Evolutionary conservation across 352 stramenopile species (phyloP), one percentile per base, ranked within the genome.

Genomic region (Globisporangium irregulare): DNA sequence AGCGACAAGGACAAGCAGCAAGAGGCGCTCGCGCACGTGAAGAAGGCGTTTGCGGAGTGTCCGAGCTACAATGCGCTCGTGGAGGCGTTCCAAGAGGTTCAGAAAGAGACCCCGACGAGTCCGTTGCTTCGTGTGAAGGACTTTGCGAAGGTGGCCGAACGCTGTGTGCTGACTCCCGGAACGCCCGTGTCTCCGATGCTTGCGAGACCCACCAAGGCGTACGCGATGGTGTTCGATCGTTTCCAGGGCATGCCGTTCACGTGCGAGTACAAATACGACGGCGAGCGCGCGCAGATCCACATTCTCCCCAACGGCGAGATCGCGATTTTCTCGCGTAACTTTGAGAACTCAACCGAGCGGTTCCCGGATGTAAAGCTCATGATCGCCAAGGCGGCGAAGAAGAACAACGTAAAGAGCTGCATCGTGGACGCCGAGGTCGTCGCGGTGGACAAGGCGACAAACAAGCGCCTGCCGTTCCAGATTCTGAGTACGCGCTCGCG

Each of bases 241-340:
- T 95, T 99, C 61, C 86, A 98, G 73, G 96, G 94, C 32, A 87
- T 93, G 74, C 80, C 87, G 38, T 99, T 99, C 76, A 99, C 97
- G 4, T 99, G 96, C 73, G 98, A 99, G 77, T 99, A 98, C 91
- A 99, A 99, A 81, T 99, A 99, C 77, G 98, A 99, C 73, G 98
- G 98, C 38, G 98, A 99, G 77, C 86, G 98, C 54, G 96, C 97
- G 5, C 98, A 99, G 75, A 93, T 95, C 55, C 97, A 99, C 78
- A 97, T 98, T 54, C 77, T 92, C 6, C 60, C 77, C 0, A 85
- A 91, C 55, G 97, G 95, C 34, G 82, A 87, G 56, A 93, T 99
- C 38, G 94, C 96, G 58, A 98, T 99, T 57, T 99, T 99, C 82
- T 99, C 94, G 12, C 91, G 98, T 43, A 99, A 99, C 74, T 95